Evolutionary conservation across 2,329 filamentous ascomycete genomes (phyloP).

Genomic region (Aphanoascus verrucosus): DNA sequence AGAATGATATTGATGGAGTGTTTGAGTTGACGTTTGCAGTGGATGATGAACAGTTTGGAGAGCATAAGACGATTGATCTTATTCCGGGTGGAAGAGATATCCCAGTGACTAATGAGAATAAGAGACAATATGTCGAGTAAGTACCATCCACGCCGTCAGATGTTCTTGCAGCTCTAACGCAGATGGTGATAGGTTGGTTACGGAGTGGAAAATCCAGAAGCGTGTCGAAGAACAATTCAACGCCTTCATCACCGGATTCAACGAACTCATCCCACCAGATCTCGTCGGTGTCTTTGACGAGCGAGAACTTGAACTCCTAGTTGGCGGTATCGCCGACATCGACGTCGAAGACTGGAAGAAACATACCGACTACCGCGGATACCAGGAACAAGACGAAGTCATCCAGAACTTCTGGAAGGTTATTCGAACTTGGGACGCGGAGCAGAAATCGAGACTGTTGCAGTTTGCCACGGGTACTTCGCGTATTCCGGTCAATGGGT

Average conservation of each 20-base stretch:
- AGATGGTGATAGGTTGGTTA: conserved; percentile 59
- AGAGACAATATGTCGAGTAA: conserved; percentile 94
- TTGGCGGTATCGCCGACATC: conserved; percentile 98
- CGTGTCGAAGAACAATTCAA: conserved; percentile 97
- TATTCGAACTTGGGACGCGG: conserved; percentile 91
- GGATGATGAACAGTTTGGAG: conserved; percentile 93
- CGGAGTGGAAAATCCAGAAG: conserved; percentile 98
- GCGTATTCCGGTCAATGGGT: conserved; percentile 95
- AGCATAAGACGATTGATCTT: conserved; percentile 85
- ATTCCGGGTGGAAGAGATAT: conserved; percentile 85
- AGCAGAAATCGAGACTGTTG: conserved; percentile 90
- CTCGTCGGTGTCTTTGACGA: conserved; percentile 98
- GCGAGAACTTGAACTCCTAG: conserved; percentile 88
- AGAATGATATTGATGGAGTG: conserved; percentile 93
- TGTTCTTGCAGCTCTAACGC: neutral
- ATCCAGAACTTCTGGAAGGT: conserved; percentile 98
- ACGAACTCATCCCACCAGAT: conserved; percentile 92
- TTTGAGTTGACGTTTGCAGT: conserved; percentile 94
- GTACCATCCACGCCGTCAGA: conserved; percentile 23
- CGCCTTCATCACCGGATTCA: conserved; percentile 93
- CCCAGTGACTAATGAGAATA: conserved; percentile 96
- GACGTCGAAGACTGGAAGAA: conserved; percentile 99
- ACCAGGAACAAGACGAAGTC: conserved; percentile 94
- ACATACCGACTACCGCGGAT: conserved; percentile 96
- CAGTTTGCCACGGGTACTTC: conserved; percentile 98